phyloP scores from a whole-genome alignment of 306 rosid genomes.

The Heteromeles arbutifolia region DNA sequence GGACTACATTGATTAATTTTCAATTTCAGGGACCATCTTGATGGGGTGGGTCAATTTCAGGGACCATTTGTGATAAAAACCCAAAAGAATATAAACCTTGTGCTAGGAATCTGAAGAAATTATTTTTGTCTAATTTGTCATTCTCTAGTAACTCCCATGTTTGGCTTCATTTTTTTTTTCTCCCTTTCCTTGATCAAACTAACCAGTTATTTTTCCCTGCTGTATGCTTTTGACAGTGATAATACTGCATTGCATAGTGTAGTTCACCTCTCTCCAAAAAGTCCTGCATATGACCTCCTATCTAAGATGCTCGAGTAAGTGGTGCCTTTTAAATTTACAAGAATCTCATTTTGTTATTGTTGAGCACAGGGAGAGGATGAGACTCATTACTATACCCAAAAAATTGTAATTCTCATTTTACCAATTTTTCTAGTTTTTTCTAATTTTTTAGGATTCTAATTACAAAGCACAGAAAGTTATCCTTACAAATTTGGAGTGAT shows the following conservation, averaged over 20 bases:
- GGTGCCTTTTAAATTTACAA: conserved; percentile 24
- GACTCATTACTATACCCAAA: background rate
- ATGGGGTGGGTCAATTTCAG: no score
- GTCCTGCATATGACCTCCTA: conserved; percentile 83
- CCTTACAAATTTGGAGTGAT: background rate
- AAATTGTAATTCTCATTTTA: background rate
- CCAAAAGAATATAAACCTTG: background rate
- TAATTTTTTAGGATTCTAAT: background rate
- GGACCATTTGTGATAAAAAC: no score
- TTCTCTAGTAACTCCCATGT: background rate
- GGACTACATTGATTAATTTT: no score
- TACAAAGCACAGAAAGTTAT: background rate
- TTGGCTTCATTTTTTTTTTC: conserved; percentile 2
- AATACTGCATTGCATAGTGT: conserved; percentile 56
- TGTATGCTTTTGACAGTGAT: conserved; percentile 55
- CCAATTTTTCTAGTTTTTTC: background rate
- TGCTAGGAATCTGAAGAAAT: background rate
- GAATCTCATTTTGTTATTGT: background rate
- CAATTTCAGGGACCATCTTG: no score
- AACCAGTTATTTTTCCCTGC: background rate
- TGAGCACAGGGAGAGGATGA: background rate
- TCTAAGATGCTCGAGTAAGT: conserved; percentile 98
- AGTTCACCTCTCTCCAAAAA: conserved; percentile 74
- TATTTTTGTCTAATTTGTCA: background rate
- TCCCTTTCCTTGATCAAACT: background rate